Conservation (phyloP, 106 monocot genomes). For the Dioscorea alata region DNA sequence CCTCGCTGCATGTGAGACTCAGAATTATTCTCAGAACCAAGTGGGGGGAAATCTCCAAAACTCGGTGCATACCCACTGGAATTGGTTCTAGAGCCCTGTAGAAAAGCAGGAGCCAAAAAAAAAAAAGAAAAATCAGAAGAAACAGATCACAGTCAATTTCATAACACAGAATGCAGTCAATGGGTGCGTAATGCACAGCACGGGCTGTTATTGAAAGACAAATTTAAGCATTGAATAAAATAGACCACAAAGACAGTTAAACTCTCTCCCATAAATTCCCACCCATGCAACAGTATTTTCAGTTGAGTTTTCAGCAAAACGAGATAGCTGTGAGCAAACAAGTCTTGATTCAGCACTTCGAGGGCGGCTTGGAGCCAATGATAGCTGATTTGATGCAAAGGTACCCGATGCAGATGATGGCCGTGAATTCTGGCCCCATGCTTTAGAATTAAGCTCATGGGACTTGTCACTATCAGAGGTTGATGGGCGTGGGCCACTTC, state of each 20-base stretch:
- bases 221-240: not conserved
- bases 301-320: conserved; percentile 56
- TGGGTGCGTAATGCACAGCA: no score
- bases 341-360: conserved; percentile 93
- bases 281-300: conserved; percentile 45
- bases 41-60: conserved; percentile 92
- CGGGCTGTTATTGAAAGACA: no score
- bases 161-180: not conserved
- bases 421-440: conserved; percentile 75
- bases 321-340: conserved; percentile 75
- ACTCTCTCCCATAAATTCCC: conserved; percentile 39
- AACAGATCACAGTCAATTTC: not conserved
- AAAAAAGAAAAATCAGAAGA: not conserved
- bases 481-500: conserved; percentile 75
- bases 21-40: conserved; percentile 68
- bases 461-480: conserved; percentile 81
- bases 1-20: conserved; percentile 49
- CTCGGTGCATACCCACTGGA: conserved; percentile 52
- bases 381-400: conserved; percentile 44
- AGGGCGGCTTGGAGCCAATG: conserved; percentile 48
- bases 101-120: not conserved
- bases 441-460: conserved; percentile 34
- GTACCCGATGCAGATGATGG: conserved; percentile 84
- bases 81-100: conserved; percentile 39
- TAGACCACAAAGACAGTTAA: conserved; percentile 6